Base-by-base conservation (phyloP, 2,329 filamentous ascomycete genomes). In the Pseudopyrenochaeta lycopersici region DNA sequence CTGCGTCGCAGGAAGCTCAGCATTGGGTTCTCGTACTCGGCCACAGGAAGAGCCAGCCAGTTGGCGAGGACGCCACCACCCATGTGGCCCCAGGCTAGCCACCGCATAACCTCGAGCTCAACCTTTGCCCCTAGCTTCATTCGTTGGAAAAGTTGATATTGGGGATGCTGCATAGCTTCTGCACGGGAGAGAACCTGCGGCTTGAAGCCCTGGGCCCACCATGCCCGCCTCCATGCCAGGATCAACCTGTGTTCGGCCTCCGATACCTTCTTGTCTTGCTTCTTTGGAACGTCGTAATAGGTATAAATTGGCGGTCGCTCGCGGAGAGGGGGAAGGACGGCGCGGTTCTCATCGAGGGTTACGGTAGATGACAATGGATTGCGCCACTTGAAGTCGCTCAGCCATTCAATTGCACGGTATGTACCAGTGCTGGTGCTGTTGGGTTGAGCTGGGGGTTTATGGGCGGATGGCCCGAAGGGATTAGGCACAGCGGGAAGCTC, bases 41-140 rank as follows among this genome's bases (percentile, higher is more conserved):
- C 90, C 90, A 97, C 97, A 3, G 95, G 95, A 46, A 97, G 83
- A 21, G 92, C 83, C n/a, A 90, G 83, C 76, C 89, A 89, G 71
- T 94, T 88, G 14, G 89, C 84, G 42, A 98, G 81, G 31, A 98
- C 78, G 1, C 95, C 95, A 15, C 88, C 89, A 11, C 89, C 89
- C 91, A 97, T 95, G 54, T 89, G 88, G 48, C 91, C 91, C 93
- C 94, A 99, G 0, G 94, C 94, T 56, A 97, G 78, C 92, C 92
- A 97, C 60, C 90, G 84, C 81, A 91, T 88, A 29, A 97, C 71
- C n/a, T 88, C 82, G 27, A 92, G 68, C 73, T 74, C 68, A 14
- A 68, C 56, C 36, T 64, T 68, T 0, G 68, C 21, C 18, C 73
- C 69, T 31, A 76, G 61, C 54, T 76, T 71, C 62, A 77, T 58